Percentiles rank a stretch among this genome's conserved stretches.
Evolutionary conservation across 2,329 filamentous ascomycete species (phyloP).

Genomic region (Colletotrichum tamarilloi): DNA sequence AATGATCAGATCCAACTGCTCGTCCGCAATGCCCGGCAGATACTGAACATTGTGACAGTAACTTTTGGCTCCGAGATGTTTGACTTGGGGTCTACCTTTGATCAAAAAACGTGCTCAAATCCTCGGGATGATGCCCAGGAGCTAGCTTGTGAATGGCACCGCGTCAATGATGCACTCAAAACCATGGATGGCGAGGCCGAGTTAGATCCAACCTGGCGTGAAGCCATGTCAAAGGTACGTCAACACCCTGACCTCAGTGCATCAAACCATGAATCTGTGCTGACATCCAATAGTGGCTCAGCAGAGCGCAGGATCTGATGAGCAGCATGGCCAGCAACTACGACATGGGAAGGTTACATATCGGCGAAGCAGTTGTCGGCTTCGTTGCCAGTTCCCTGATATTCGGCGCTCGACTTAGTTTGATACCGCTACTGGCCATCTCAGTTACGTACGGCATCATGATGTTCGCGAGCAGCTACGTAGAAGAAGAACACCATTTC

Average conservation of each 20-base stretch:
- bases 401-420: constrained; percentile 36
- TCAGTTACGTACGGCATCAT: constrained; percentile 78
- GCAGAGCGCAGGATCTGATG: constrained; percentile 80
- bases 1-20: constrained; percentile 75
- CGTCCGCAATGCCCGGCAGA: constrained; percentile 82
- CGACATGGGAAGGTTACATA: constrained; percentile 71
- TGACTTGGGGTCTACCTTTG: constrained; percentile 40
- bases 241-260: not conserved
- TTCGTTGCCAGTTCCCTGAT: constrained; percentile 4
- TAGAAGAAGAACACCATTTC: constrained; percentile 98
- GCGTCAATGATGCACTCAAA: constrained; percentile 40
- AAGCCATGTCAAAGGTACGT: constrained; percentile 55
- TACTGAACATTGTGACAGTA: constrained; percentile 79
- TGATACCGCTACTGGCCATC: constrained; percentile 60
- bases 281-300: constrained; percentile 67
- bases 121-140: constrained; percentile 62
- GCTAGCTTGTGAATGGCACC: constrained; percentile 77
- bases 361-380: constrained; percentile 54
- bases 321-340: constrained; percentile 95
- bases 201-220: constrained; percentile 53
- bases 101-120: constrained; percentile 42
- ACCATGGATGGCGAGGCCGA: constrained; percentile 37
- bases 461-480: constrained; percentile 98
- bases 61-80: constrained; percentile 70
- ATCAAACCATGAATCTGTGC: not conserved